Base-by-base conservation (phyloP, 345 rosid species). In the Syzygium aromaticum region DNA sequence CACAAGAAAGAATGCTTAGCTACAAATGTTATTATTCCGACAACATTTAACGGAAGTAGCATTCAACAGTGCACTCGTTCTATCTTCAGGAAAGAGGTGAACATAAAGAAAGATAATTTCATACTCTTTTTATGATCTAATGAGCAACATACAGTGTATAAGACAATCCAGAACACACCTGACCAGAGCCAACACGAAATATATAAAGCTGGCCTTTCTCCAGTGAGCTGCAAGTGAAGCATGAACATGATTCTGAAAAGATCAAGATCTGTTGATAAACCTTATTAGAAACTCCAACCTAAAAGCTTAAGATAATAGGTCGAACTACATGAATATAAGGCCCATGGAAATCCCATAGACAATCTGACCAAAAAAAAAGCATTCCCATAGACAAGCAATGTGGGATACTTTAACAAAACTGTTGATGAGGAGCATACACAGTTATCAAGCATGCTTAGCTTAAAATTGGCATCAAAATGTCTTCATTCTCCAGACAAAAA, bases 111-210 rank as follows among this genome's bases (percentile, higher is more conserved):
- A 73, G 12, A 19, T 33, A 73, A 17, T 22, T 21, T 5, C 27
- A 30, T 84, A 53, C 61, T 52, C 46, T 12, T 19, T 84, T 51
- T 84, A 84, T 51, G 40, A 54, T 17, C 46, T 27, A 51, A 85
- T 63, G 87, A 64, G 16, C 38, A 63, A 52, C 84, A 67, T 4
- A 54, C 22, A 53, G 6, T 17, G 87, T 19, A 43, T 30, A 25
- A 61, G 54, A n/a, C 43, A 61, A 30, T 9, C 43, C 49, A 63
- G 38, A 67, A 30, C 52, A 38, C 90, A 96, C 99, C 98, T 96
- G 99, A 52, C 96, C 98, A 40, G 99, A 94, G 46, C 99, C 99
- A 67, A 95, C 98, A 1, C 98, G 99, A 87, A 96, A 98, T 57
- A 98, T 91, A 90, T 98, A 96, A 0, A 86, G 91, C 90, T 88